A percentile compares a stretch with the other conserved stretches of the same genome.
Conservation (phyloP, 257 asterid species). For the Solanum dulcamara region DNA sequence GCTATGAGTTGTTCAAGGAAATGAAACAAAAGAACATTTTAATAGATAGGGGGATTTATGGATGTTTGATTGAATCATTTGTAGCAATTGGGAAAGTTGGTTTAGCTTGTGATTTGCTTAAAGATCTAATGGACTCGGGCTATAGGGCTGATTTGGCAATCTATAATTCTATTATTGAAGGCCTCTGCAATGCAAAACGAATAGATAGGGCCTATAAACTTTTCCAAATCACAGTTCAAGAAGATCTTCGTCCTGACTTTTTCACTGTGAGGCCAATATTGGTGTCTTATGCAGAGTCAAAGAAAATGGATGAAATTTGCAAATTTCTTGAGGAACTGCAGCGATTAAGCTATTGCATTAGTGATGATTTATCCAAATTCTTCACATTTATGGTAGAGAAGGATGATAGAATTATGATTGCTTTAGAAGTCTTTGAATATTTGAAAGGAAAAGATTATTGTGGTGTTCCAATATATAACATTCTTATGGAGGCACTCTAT, state of each 20-base stretch:
- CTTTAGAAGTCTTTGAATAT: constrained; percentile 55
- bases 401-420: constrained; percentile 19
- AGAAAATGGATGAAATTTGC: constrained; percentile 53
- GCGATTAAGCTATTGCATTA: constrained; percentile 30
- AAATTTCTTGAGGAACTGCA: constrained; percentile 65
- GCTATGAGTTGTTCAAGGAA: constrained; percentile 64
- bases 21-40: constrained; percentile 62
- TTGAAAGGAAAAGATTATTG: constrained; percentile 35
- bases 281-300: constrained; percentile 49
- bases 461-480: constrained; percentile 44
- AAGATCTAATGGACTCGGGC: constrained; percentile 82
- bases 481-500: constrained; percentile 59
- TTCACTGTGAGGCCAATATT: constrained; percentile 60
- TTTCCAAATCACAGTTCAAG: constrained; percentile 48
- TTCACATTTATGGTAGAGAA: constrained; percentile 41
- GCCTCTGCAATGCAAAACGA: constrained; percentile 49
- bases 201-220: constrained; percentile 80
- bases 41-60: constrained; percentile 83
- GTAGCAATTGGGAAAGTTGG: constrained; percentile 65
- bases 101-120: constrained; percentile 70
- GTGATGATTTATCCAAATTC: constrained; percentile 41
- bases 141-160: constrained; percentile 83
- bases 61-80: constrained; percentile 73
- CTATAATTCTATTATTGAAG: constrained; percentile 68
- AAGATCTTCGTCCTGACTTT: constrained; percentile 79